phyloP scores from a whole-genome alignment of 2,329 filamentous ascomycete genomes.

The Dryadomyces quercus-mongolicae region DNA sequence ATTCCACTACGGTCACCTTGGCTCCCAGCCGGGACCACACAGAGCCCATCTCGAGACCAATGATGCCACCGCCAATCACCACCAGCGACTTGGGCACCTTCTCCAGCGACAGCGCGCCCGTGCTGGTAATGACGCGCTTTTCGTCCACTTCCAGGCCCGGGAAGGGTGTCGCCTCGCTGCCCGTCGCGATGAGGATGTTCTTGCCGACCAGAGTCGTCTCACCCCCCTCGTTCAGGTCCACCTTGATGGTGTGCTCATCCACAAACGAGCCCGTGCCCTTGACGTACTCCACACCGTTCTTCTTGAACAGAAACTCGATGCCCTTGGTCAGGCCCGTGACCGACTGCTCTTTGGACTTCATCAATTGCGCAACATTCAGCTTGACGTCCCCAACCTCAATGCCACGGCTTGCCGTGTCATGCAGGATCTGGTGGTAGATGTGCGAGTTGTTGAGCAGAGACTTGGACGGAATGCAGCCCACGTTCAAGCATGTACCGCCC shows the following conservation, averaged over 20 bases:
- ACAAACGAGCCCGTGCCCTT: constrained; percentile 84
- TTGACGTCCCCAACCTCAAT: constrained; percentile 97
- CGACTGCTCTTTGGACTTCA: constrained; percentile 96
- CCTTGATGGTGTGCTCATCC: constrained; percentile 83
- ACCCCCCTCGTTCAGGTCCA: constrained; percentile 81
- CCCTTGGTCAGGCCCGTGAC: constrained; percentile 87
- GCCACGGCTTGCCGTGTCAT: constrained; percentile 93
- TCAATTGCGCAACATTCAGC: constrained; percentile 88
- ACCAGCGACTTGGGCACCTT: constrained; percentile 93
- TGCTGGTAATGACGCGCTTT: constrained; percentile 94
- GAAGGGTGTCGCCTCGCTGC: constrained; percentile 91
- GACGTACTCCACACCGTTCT: constrained; percentile 97
- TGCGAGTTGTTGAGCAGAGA: constrained; percentile 99
- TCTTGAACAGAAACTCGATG: constrained; percentile 97
- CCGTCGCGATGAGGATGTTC: constrained; percentile 97
- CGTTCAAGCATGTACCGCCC: constrained; percentile 95
- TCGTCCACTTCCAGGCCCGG: constrained; percentile 92
- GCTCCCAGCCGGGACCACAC: constrained; percentile 92
- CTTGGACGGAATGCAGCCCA: constrained; percentile 98
- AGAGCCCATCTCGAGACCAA: constrained; percentile 95
- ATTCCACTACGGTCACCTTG: constrained; percentile 96
- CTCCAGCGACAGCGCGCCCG: constrained; percentile 78
- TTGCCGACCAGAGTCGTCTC: constrained; percentile 80
- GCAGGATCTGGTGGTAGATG: constrained; percentile 90
- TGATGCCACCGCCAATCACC: constrained; percentile 97